Percentiles rank a stretch among this genome's conserved stretches.
Evolutionary conservation across 306 rosid species (phyloP).

Genomic region (Abrus pulchellus): DNA sequence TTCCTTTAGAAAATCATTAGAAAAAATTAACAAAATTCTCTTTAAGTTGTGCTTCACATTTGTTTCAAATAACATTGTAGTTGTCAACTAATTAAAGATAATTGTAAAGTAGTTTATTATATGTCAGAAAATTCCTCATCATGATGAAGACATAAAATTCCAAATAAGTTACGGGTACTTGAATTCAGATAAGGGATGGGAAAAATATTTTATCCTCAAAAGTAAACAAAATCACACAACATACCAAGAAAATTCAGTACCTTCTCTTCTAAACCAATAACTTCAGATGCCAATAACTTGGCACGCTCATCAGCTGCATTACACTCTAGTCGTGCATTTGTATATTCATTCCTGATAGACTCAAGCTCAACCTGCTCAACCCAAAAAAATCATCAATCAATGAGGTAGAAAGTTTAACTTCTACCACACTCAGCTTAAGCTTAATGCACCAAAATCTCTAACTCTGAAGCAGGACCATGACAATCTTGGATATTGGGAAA

Average conservation of each 20-base stretch:
- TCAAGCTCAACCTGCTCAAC: slow-evolving; percentile 79
- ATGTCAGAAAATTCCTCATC: slow-evolving; percentile 24
- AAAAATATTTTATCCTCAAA: background rate
- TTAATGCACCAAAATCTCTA: slow-evolving; percentile 6
- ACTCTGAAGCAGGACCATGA: slow-evolving; percentile 2
- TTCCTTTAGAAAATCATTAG: slow-evolving; percentile 4
- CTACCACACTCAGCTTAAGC: slow-evolving; percentile 20
- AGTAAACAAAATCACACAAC: slow-evolving; percentile 39
- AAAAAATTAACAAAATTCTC: background rate
- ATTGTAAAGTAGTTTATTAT: slow-evolving; percentile 3
- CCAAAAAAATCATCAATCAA: slow-evolving; percentile 21
- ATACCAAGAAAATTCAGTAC: slow-evolving; percentile 70
- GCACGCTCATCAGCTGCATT: slow-evolving; percentile 98
- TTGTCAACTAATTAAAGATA: slow-evolving; percentile 11
- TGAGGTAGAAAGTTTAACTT: slow-evolving; percentile 4
- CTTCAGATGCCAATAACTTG: slow-evolving; percentile 95
- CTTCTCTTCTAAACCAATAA: slow-evolving; percentile 97
- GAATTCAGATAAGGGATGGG: slow-evolving; percentile 16
- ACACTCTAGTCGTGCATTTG: slow-evolving; percentile 90
- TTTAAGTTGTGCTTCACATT: background rate
- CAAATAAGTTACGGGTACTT: slow-evolving; percentile 30
- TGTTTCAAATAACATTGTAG: slow-evolving; percentile 2
- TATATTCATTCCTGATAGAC: slow-evolving; percentile 74
- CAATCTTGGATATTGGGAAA: slow-evolving; percentile 9
- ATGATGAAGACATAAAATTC: slow-evolving; percentile 13